Base-by-base conservation (phyloP, 768 basidiomycete species). In the Boletus vinaceobasis region DNA sequence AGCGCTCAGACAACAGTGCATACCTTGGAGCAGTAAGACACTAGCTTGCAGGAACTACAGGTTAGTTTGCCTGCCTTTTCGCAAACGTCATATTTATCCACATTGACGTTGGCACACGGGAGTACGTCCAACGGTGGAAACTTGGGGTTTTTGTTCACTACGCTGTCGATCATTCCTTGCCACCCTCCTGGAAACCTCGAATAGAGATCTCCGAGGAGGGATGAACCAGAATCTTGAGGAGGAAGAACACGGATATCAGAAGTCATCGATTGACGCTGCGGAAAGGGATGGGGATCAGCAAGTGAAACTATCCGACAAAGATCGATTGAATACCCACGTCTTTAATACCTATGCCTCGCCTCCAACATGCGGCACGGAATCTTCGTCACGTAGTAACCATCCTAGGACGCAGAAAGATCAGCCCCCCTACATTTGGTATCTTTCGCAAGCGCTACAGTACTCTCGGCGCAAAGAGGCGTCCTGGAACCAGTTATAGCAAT, bases 21-120 rank as follows among this genome's bases (percentile, higher is more conserved):
- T 44, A 61, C 67, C 56, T 65, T 73, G 9, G 78, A 79, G 58
- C 79, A 79, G 55, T 79, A 79, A 19, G 72, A 73, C 2, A 78
- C 77, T 15, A 79, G 59, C 46, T 57, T 71, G 59, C 77, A 79
- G 21, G 59, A 50, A 31, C 61, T 53, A 43, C 68, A 70, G 10
- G 66, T 49, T 29, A 60, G 53, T 15, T 59, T 71, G 5, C 75
- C 77, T 10, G 60, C 64, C 0, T 71, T 65, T 14, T 59, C 43
- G 53, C 76, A 77, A 21, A 23, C 49, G 14, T 39, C 51, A 44
- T 64, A 51, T n/a, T 59, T 60, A 1, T 58, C 45, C 7, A 56
- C 58, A 31, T 72, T 56, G 26, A 71, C 60, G 39, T 75, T 73
- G 15, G 75, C 75, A 36, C 75, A 77, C 6, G 71, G 75, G 8